Conservation (phyloP, 2,329 filamentous ascomycete genomes). For the Cladosporium sp. region DNA sequence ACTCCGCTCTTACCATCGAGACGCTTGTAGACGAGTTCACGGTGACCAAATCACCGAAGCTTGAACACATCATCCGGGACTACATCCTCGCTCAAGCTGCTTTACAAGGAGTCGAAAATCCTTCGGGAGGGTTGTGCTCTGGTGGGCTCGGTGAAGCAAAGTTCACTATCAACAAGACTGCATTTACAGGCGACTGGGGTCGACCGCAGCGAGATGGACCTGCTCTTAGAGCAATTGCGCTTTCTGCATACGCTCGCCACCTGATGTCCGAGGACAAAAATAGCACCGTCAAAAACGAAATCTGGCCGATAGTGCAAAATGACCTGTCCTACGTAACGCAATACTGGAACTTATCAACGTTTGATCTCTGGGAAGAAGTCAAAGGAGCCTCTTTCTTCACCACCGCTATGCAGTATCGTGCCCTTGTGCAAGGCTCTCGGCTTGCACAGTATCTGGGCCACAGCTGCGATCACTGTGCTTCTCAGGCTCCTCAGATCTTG, state of each 20-base stretch:
- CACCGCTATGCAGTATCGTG: constrained; percentile 62
- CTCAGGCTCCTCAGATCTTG: constrained; percentile 64
- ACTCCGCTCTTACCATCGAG: constrained; percentile 68
- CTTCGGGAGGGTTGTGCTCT: constrained; percentile 54
- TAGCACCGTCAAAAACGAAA: constrained; percentile 47
- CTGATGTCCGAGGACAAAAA: constrained; percentile 44
- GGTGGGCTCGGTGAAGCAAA: constrained; percentile 68
- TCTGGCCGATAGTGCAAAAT: constrained; percentile 73
- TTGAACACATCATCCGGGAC: constrained; percentile 61
- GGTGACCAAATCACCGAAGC: constrained; percentile 46
- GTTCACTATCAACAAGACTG: constrained; percentile 60
- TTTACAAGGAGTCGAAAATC: constrained; percentile 64
- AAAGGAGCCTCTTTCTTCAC: constrained; percentile 76
- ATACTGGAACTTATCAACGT: constrained; percentile 59
- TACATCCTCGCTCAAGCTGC: constrained; percentile 65
- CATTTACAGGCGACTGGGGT: constrained; percentile 57
- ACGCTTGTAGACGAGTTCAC: constrained; percentile 63
- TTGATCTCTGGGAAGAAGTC: constrained; percentile 82
- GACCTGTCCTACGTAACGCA: constrained; percentile 71
- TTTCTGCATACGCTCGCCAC: constrained; percentile 70
- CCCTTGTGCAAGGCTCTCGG: constrained; percentile 58
- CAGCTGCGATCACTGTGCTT: constrained; percentile 56
- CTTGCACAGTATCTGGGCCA: constrained; percentile 62
- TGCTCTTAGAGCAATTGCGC: constrained; percentile 67
- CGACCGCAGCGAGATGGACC: constrained; percentile 77